Percentiles rank a stretch among this genome's conserved stretches.
These are phyloP conservation scores for Tricholoma saponaceum DNA, from an alignment of 768 basidiomycete species.

Conservation along the genomic window DNA sequence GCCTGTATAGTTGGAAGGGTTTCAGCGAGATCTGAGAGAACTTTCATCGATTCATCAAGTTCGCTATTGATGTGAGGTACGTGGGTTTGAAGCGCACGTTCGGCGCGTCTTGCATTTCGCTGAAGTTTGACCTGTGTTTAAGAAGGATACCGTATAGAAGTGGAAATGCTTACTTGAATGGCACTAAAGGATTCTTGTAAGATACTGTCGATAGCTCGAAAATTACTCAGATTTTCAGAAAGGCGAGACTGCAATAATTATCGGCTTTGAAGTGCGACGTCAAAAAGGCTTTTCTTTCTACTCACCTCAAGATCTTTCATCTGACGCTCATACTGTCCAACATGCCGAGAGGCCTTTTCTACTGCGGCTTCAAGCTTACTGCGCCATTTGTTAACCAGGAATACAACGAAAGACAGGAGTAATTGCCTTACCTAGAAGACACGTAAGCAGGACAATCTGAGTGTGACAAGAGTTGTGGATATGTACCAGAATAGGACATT, in stretches of 20 bases:
- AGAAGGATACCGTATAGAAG: neutral
- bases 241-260: conserved; percentile 48
- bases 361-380: conserved; percentile 46
- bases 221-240: conserved; percentile 69
- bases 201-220: conserved; percentile 65
- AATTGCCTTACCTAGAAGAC: conserved; percentile 14
- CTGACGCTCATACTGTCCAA: conserved; percentile 45
- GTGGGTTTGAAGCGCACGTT: conserved; percentile 52
- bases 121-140: conserved; percentile 20
- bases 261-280: neutral
- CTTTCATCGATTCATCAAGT: conserved; percentile 56
- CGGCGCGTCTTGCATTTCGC: conserved; percentile 57
- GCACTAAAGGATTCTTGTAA: conserved; percentile 60
- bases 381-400: conserved; percentile 2
- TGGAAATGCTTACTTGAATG: conserved; percentile 44
- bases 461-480: conserved; percentile 6
- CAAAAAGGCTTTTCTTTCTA: neutral
- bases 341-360: conserved; percentile 43
- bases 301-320: conserved; percentile 62
- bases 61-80: conserved; percentile 59
- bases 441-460: conserved; percentile 16
- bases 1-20: conserved; percentile 57
- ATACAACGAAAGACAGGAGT: conserved; percentile 2
- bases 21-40: conserved; percentile 52
- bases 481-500: conserved; percentile 15